Evolutionary conservation across 169 alveolate genomes (phyloP).

Genomic region (Cryptosporidium canis): DNA sequence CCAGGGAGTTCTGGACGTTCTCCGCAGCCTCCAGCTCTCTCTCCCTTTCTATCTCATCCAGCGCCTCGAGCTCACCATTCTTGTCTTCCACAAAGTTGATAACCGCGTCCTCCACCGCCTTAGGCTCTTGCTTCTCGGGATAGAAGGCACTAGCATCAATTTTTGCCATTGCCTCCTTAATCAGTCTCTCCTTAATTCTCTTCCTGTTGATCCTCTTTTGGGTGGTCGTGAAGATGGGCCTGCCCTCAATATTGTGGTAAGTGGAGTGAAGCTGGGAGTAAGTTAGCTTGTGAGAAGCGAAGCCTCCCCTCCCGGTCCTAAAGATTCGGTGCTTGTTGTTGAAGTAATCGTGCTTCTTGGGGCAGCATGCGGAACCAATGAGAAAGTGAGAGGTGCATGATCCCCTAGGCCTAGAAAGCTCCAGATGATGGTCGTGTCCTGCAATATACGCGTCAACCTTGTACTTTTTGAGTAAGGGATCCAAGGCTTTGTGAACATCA

Average conservation of each 20-base stretch:
- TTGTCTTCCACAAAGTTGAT: background rate
- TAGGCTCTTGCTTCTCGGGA: background rate
- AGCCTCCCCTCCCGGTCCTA: conserved; percentile 72
- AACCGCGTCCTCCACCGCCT: background rate
- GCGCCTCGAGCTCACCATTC: conserved; percentile 3
- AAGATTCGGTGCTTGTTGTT: conserved; percentile 61
- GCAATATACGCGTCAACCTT: conserved; percentile 90
- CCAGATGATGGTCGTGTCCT: conserved; percentile 89
- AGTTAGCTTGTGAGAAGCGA: conserved; percentile 66
- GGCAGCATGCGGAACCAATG: conserved; percentile 70
- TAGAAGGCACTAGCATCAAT: background rate
- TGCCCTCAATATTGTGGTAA: conserved; percentile 61
- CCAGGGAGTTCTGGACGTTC: background rate
- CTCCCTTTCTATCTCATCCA: conserved; percentile 29
- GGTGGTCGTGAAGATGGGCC: conserved; percentile 58
- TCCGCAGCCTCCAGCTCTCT: background rate
- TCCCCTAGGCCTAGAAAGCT: conserved; percentile 73
- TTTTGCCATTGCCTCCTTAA: conserved; percentile 39
- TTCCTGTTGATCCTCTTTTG: conserved; percentile 56
- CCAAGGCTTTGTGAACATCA: conserved; percentile 80
- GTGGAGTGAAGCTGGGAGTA: conserved; percentile 49
- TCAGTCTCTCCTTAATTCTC: conserved; percentile 26
- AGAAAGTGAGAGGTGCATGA: conserved; percentile 44
- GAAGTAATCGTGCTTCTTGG: conserved; percentile 53
- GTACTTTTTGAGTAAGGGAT: conserved; percentile 86